Conservation (phyloP, 1,284 basidiomycete species). For the Phlebopus sp. region DNA sequence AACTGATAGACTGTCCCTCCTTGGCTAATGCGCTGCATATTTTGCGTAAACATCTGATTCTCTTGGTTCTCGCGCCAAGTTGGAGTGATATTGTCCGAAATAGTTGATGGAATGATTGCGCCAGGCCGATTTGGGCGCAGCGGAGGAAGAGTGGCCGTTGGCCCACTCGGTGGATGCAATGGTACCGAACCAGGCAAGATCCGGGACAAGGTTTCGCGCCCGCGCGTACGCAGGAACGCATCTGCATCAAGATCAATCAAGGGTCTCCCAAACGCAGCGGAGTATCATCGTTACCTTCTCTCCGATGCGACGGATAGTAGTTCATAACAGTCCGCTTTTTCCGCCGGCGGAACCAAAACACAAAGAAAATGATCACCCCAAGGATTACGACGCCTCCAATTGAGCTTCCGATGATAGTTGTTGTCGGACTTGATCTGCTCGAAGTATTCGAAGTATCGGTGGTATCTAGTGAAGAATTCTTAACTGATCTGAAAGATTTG, state of each 20-base stretch:
- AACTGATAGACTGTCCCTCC: slow-evolving; percentile 1
- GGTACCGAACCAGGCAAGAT: too few relatives aligned
- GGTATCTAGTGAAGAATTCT: not conserved
- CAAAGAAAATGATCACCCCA: not conserved
- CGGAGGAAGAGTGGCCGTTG: not conserved
- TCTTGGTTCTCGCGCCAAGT: not conserved
- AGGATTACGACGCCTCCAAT: not conserved
- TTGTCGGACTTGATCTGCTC: not conserved
- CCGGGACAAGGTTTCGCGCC: too few relatives aligned
- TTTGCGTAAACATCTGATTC: not conserved
- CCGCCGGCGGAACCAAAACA: not conserved
- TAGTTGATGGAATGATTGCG: not conserved
- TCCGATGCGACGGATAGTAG: not conserved
- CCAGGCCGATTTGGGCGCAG: not conserved
- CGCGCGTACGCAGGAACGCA: too few relatives aligned
- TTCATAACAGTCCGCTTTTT: not conserved
- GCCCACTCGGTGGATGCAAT: too few relatives aligned
- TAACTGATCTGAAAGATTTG: not conserved
- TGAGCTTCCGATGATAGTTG: not conserved
- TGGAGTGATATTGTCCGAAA: not conserved
- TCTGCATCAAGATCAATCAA: too few relatives aligned
- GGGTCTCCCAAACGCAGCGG: too few relatives aligned
- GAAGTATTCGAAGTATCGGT: not conserved
- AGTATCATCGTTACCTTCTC: not conserved
- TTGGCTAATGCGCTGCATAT: not conserved